A percentile compares a stretch with the other conserved stretches of the same genome.
phyloP scores from a whole-genome alignment of 805 yeast genomes.

The Metschnikowia picachoensis region DNA sequence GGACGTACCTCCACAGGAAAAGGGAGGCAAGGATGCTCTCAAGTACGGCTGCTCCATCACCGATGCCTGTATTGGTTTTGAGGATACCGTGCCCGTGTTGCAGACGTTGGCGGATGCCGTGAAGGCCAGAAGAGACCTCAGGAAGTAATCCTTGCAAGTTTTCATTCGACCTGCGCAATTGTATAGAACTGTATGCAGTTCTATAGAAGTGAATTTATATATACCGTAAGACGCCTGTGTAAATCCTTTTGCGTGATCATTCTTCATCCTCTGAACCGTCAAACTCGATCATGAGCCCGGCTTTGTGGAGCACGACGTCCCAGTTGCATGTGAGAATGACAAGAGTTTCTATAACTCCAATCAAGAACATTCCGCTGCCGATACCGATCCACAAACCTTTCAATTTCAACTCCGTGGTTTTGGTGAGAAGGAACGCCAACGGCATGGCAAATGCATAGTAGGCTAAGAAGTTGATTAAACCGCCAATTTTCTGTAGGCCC shows the following conservation, averaged over 20 bases:
- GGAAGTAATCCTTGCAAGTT: background rate
- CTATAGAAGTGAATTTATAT: too few species aligned
- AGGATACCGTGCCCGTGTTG: conserved; percentile 78
- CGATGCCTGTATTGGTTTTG: conserved; percentile 95
- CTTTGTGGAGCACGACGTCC: conserved; percentile 41
- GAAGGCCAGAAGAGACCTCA: conserved; percentile 61
- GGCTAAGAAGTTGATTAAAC: conserved; percentile 60
- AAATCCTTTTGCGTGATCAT: background rate
- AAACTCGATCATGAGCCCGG: conserved; percentile 23
- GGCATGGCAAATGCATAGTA: conserved; percentile 74
- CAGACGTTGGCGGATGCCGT: conserved; percentile 79
- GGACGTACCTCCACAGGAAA: conserved; percentile 55
- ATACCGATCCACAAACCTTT: conserved; percentile 74
- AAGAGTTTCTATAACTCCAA: conserved; percentile 46
- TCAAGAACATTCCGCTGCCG: conserved; percentile 57
- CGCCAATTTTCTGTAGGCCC: conserved; percentile 73
- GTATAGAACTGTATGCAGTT: background rate
- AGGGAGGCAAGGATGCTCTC: conserved; percentile 50
- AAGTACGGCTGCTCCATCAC: conserved; percentile 95
- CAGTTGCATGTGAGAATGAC: conserved; percentile 51
- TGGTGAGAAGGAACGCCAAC: conserved; percentile 54
- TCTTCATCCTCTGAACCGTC: conserved; percentile 13
- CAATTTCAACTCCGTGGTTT: conserved; percentile 41
- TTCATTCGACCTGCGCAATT: background rate
- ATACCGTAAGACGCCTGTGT: too few species aligned